phyloP scores from a whole-genome alignment of 1,139 yeast species.

The Candida anutae region DNA sequence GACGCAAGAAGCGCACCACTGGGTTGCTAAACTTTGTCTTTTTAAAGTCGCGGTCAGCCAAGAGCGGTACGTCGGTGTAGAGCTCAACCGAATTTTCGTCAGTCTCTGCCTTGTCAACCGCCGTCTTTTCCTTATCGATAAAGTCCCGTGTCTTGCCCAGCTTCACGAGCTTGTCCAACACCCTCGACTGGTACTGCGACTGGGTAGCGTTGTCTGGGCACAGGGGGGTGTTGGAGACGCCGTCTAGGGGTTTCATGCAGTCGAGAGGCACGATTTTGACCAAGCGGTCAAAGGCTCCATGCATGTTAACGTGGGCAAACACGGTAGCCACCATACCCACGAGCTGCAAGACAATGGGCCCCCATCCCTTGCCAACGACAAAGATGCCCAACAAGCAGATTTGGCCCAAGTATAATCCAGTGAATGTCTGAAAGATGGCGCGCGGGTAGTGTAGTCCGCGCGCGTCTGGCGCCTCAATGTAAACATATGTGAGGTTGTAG shows the following conservation, averaged over 20 bases:
- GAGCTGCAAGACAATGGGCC: constrained; percentile 74
- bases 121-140: constrained; percentile 10
- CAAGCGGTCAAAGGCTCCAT: constrained; percentile 57
- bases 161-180: constrained; percentile 15
- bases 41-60: constrained; percentile 49
- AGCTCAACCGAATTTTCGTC: constrained; percentile 10
- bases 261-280: constrained; percentile 54
- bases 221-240: constrained; percentile 46
- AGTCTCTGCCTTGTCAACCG: constrained; percentile 11
- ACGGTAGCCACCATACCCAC: constrained; percentile 58
- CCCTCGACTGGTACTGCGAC: constrained; percentile 29
- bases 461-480: constrained; percentile 52
- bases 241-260: constrained; percentile 65
- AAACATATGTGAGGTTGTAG: constrained; percentile 72
- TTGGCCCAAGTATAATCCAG: constrained; percentile 84
- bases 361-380: constrained; percentile 92
- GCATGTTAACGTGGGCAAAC: constrained; percentile 55
- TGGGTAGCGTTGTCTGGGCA: constrained; percentile 23
- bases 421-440: constrained; percentile 81
- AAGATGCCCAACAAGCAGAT: constrained; percentile 78
- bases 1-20: constrained; percentile 47
- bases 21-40: constrained; percentile 19
- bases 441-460: constrained; percentile 84
- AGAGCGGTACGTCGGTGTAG: constrained; percentile 38
- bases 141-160: constrained; percentile 13